phyloP scores from a whole-genome alignment of 768 basidiomycete genomes.

The Sporobolomyces phaffii region DNA sequence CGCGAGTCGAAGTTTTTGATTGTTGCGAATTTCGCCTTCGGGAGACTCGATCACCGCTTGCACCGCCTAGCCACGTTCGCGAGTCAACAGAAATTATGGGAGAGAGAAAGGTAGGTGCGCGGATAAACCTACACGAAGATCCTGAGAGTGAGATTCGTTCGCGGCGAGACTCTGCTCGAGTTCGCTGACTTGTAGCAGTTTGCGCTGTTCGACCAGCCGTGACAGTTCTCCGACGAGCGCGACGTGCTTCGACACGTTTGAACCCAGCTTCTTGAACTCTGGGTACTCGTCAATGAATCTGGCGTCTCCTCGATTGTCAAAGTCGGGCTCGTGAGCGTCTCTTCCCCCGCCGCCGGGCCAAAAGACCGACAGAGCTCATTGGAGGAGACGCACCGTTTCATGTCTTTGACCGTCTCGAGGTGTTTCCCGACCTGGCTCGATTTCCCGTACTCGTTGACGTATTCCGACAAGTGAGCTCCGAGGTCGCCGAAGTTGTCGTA shows the following conservation, averaged over 20 bases:
- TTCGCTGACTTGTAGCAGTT: conserved; percentile 82
- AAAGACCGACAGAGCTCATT: neutral
- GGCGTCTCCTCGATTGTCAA: too few relatives aligned
- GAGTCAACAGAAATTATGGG: neutral
- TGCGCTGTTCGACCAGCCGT: conserved; percentile 75
- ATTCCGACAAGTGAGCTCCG: conserved; percentile 80
- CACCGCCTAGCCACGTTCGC: conserved; percentile 58
- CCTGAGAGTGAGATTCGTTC: conserved; percentile 68
- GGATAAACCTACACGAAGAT: conserved; percentile 60
- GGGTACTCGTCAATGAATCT: conserved; percentile 84
- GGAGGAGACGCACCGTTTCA: conserved; percentile 65
- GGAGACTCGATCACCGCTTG: conserved; percentile 65
- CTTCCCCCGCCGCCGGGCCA: too few relatives aligned
- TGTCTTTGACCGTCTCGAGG: conserved; percentile 90
- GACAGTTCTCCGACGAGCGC: conserved; percentile 94
- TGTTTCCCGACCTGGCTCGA: conserved; percentile 64
- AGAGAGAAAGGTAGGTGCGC: neutral
- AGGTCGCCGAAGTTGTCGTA: conserved; percentile 94
- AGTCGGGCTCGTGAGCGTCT: too few relatives aligned
- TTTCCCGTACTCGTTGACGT: conserved; percentile 75
- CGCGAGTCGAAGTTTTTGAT: conserved; percentile 81
- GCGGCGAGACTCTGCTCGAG: conserved; percentile 94
- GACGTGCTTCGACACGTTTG: conserved; percentile 98
- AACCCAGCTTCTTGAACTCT: conserved; percentile 90
- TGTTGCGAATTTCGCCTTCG: conserved; percentile 60